Conservation (phyloP, 176 grass and related monocot species). For the Musa beccarii region DNA sequence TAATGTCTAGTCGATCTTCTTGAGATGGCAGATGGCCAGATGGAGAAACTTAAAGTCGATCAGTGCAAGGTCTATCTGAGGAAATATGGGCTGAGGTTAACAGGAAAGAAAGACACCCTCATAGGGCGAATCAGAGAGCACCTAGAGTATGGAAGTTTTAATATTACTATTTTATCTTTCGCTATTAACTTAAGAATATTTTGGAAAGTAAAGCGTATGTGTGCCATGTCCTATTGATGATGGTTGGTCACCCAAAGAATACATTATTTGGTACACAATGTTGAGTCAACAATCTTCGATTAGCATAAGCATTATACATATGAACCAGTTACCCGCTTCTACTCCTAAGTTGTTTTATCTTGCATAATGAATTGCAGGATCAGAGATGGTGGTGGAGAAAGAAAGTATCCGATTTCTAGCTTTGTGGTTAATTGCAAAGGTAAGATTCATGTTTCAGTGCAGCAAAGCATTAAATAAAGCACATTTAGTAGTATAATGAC, state of each 20-base stretch:
- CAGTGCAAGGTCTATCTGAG: conserved; percentile 66
- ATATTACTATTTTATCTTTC: neutral
- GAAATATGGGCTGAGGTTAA: conserved; percentile 47
- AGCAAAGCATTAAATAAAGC: neutral
- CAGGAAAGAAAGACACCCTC: conserved; percentile 58
- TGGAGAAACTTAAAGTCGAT: conserved; percentile 46
- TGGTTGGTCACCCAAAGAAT: neutral
- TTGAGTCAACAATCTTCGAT: no score
- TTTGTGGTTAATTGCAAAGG: conserved; percentile 69
- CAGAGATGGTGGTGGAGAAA: conserved; percentile 31
- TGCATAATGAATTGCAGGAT: conserved; percentile 27
- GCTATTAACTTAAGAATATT: neutral
- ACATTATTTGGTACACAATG: no score
- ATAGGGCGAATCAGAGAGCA: conserved; percentile 47
- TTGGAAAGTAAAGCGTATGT: conserved; percentile 8
- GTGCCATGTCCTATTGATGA: conserved; percentile 1
- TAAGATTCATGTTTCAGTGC: conserved; percentile 15
- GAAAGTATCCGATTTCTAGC: conserved; percentile 49
- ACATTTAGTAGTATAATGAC: neutral
- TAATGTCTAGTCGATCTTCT: neutral
- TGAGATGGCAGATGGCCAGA: conserved; percentile 35
- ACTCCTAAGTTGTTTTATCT: neutral
- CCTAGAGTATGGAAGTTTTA: conserved; percentile 27
- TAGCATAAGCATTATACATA: neutral
- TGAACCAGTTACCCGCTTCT: conserved; percentile 17